A percentile compares a stretch with the other conserved stretches of the same genome.
These are phyloP conservation scores for Suillus discolor DNA, from an alignment of 768 basidiomycete species.

Conservation along the genomic window DNA sequence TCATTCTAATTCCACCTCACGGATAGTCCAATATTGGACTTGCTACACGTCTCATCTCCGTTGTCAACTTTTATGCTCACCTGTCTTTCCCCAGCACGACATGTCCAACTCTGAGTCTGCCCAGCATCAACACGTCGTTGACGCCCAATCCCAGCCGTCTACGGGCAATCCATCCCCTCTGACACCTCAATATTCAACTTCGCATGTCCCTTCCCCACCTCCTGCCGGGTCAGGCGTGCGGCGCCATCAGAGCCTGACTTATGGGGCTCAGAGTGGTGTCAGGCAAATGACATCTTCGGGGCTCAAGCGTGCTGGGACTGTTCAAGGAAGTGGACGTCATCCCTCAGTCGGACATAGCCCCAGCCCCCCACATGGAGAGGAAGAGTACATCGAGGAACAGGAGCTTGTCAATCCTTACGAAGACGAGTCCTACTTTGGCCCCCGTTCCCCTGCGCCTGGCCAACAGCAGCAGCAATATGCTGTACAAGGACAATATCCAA, in stretches of 20 bases:
- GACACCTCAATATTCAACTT: slow-evolving; percentile 58
- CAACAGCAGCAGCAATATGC: slow-evolving; percentile 40
- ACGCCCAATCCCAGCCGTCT: slow-evolving; percentile 47
- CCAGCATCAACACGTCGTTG: slow-evolving; percentile 53
- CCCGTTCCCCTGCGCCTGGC: slow-evolving; percentile 40
- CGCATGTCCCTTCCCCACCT: slow-evolving; percentile 67
- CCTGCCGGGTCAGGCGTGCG: slow-evolving; percentile 72
- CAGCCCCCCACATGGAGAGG: slow-evolving; percentile 56
- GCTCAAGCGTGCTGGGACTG: slow-evolving; percentile 77
- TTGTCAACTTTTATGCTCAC: slow-evolving; percentile 21
- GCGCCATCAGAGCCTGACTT: slow-evolving; percentile 78
- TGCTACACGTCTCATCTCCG: slow-evolving; percentile 16
- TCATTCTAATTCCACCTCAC: slow-evolving; percentile 1
- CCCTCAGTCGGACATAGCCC: slow-evolving; percentile 37
- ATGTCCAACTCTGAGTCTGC: slow-evolving; percentile 23
- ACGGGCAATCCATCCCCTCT: slow-evolving; percentile 51
- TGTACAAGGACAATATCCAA: slow-evolving; percentile 42
- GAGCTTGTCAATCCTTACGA: slow-evolving; percentile 43
- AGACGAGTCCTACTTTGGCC: slow-evolving; percentile 60
- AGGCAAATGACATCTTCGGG: slow-evolving; percentile 52
- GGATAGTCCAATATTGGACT: slow-evolving; percentile 11
- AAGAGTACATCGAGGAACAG: slow-evolving; percentile 53
- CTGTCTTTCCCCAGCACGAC: slow-evolving; percentile 23
- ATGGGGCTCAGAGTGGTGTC: slow-evolving; percentile 55
- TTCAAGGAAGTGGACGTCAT: slow-evolving; percentile 49